phyloP scores from a whole-genome alignment of 2,329 filamentous ascomycete genomes.

The Helminthosporium solani region DNA sequence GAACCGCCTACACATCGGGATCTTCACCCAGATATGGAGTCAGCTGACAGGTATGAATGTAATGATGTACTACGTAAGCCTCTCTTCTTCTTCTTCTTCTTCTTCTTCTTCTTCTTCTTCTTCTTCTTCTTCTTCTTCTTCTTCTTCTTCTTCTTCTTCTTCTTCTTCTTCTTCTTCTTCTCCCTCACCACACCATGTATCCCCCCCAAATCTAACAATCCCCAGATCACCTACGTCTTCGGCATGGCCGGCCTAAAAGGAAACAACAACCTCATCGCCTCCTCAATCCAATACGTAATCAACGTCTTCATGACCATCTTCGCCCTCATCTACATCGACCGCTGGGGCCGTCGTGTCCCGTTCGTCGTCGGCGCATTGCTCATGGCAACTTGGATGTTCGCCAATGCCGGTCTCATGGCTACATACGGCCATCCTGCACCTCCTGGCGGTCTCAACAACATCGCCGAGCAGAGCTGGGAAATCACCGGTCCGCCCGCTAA shows the following conservation, averaged over 20 bases:
- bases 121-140: too few species aligned
- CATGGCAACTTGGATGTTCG: slow-evolving; percentile 65
- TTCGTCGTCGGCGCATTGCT: slow-evolving; percentile 65
- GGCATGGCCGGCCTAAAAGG: slow-evolving; percentile 67
- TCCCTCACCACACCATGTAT: too few species aligned
- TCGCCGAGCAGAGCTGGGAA: slow-evolving; percentile 45
- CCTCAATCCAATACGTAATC: slow-evolving; percentile 73
- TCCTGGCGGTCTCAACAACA: slow-evolving; percentile 43
- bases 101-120: too few species aligned
- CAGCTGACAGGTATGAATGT: slow-evolving; percentile 77
- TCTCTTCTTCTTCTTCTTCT: too few species aligned
- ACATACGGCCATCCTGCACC: slow-evolving; percentile 53
- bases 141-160: too few species aligned
- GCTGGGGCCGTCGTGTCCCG: slow-evolving; percentile 70
- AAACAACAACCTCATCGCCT: slow-evolving; percentile 62
- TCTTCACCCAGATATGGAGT: slow-evolving; percentile 75
- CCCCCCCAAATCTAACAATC: too few species aligned
- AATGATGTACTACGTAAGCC: slow-evolving; percentile 53
- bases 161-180: too few species aligned
- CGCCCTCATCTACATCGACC: slow-evolving; percentile 72
- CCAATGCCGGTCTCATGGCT: slow-evolving; percentile 63
- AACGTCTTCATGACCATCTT: slow-evolving; percentile 79
- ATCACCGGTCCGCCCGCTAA: slow-evolving; percentile 44
- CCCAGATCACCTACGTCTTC: slow-evolving; percentile 61
- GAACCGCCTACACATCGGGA: slow-evolving; percentile 68